Base-by-base conservation (phyloP, 805 yeast species). In the Blastobotrys peoriensis region DNA sequence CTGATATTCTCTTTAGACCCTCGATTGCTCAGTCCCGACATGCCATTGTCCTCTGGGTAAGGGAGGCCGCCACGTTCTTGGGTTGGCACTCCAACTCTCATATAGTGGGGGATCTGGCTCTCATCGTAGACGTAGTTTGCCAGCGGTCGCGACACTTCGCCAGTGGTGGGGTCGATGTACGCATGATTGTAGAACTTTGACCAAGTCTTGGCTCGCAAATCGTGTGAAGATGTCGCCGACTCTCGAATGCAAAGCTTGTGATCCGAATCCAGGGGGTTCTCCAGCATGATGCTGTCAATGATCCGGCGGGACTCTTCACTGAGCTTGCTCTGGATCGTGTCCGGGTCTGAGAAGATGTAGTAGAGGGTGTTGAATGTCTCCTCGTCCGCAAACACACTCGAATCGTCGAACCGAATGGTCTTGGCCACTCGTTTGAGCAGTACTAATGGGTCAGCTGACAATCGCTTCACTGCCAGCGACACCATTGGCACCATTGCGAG, bases 341-440 rank as follows among this genome's bases (percentile, higher is more conserved):
- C 69, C 53, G 65, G 64, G 41, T 70, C 71, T 50, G 71, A 74
- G 48, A 87, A 86, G 20, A 86, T 66, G 38, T 83, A 78, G 59
- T 83, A 86, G 50, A 87, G 65, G 15, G 87, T 69, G 13, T 88
- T 76, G 60, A 75, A 85, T 60, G 86, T 93, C 56, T 86, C 95
- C 43, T 84, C 75, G 1, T 87, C 81, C 43, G 81, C 75, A 55
- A 81, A 86, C 3, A 77, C 60, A 45, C 81, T 79, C 33, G 84
- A 80, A 48, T 82, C 78, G 36, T 83, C 84, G 62, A 86, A 86
- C 21, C 75, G 71, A 23, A 86, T 66, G 1, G 83, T 73, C 49
- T 71, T 74, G 39, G 78, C 74, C 3, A 80, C 73, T 47, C 78
- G 68, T 38, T 73, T 70, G 33, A 87, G 60, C 51, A 87, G 63